phyloP scores from a whole-genome alignment of 768 basidiomycete genomes.

The Serendipita sp. region DNA sequence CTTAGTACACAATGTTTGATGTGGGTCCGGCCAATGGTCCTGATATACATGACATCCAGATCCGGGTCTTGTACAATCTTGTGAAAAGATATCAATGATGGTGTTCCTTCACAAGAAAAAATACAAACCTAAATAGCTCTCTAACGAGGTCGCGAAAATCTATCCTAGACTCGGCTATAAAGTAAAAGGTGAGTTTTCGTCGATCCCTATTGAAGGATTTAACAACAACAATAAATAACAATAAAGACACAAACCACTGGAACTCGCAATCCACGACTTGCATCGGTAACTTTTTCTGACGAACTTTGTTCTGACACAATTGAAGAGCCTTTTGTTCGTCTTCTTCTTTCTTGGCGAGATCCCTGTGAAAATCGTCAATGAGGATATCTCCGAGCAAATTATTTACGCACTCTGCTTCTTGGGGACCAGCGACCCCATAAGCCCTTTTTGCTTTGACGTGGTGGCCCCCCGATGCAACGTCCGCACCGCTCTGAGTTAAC shows the following conservation, averaged over 20 bases:
- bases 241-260: conserved; percentile 56
- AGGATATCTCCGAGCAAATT: conserved; percentile 1
- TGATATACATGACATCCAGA: conserved; percentile 70
- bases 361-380: conserved; percentile 25
- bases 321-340: conserved; percentile 89
- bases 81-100: not conserved
- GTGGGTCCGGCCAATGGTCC: conserved; percentile 2
- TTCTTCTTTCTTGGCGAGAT: conserved; percentile 65
- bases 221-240: not conserved
- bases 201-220: conserved; percentile 52
- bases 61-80: conserved; percentile 83
- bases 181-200: conserved; percentile 96
- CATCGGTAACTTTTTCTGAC: conserved; percentile 87
- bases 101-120: not conserved
- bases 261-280: conserved; percentile 98
- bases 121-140: conserved; percentile 73
- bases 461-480: conserved; percentile 31
- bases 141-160: conserved; percentile 93
- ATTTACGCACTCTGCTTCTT: conserved; percentile 61
- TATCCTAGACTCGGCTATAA: conserved; percentile 87
- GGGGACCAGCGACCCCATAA: conserved; percentile 67
- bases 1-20: not conserved
- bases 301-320: conserved; percentile 80
- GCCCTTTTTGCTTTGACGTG: conserved; percentile 97
- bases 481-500: conserved; percentile 24